These are phyloP conservation scores for Penicillium soppii DNA, from an alignment of 495 filamentous ascomycete genomes.

Conservation along the genomic window DNA sequence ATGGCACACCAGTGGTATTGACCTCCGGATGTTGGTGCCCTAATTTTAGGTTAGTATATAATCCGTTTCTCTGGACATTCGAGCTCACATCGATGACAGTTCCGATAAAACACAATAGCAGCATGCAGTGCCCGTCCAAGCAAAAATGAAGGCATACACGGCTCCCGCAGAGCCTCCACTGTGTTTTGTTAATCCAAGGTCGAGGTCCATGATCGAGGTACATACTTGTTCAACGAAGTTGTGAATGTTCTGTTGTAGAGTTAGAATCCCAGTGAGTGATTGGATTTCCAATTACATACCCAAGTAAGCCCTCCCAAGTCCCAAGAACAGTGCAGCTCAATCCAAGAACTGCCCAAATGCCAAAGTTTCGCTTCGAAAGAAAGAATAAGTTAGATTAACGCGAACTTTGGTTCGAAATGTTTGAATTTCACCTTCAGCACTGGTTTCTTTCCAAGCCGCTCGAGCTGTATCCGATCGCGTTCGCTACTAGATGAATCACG, in stretches of 20 bases:
- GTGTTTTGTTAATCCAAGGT: constrained; percentile 1
- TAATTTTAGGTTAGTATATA: constrained; percentile 1
- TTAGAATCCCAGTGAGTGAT: constrained; percentile 1
- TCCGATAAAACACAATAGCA: constrained; percentile 40
- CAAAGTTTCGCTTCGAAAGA: constrained; percentile 29
- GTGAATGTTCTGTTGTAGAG: constrained; percentile 20
- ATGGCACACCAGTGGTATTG: constrained; percentile 49
- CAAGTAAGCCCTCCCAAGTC: constrained; percentile 38
- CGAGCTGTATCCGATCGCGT: not conserved
- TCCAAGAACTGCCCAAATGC: constrained; percentile 35
- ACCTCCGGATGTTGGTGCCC: constrained; percentile 38
- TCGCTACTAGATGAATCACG: not conserved
- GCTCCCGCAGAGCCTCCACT: constrained; percentile 50
- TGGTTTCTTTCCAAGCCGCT: not conserved
- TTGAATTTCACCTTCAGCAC: not conserved
- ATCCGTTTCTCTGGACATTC: not conserved
- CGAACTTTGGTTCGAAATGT: too few relatives aligned
- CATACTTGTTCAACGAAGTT: constrained; percentile 20
- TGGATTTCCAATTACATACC: constrained; percentile 16
- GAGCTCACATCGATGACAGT: constrained; percentile 43
- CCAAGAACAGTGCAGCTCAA: constrained; percentile 37
- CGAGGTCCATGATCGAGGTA: not conserved
- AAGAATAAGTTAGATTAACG: too few relatives aligned
- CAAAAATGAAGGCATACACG: constrained; percentile 50
- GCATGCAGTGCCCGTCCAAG: constrained; percentile 45